These are phyloP conservation scores for Metschnikowia hibisci DNA, from an alignment of 805 yeast genomes.

Conservation along the genomic window DNA sequence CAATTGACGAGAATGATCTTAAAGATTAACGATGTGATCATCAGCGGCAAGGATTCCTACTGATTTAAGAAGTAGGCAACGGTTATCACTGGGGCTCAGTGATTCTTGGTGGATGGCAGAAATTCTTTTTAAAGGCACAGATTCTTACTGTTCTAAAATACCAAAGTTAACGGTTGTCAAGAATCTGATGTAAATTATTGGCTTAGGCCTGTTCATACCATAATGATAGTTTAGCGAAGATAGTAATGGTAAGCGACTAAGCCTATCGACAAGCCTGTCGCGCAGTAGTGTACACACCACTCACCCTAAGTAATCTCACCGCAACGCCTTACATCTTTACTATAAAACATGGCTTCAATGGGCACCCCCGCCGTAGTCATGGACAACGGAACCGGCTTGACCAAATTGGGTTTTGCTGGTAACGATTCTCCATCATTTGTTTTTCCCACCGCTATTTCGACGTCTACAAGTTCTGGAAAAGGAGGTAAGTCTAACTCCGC, in stretches of 20 bases:
- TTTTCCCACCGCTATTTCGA: conserved; percentile 94
- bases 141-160: too few species aligned
- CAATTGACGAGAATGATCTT: conserved; percentile 97
- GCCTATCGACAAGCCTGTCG: not conserved
- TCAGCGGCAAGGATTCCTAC: conserved; percentile 78
- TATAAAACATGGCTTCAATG: conserved; percentile 29
- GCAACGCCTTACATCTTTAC: conserved; percentile 3
- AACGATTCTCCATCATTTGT: conserved; percentile 97
- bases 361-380: conserved; percentile 92
- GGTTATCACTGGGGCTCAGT: conserved; percentile 2
- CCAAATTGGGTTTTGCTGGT: conserved; percentile 97
- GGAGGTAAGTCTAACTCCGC: conserved; percentile 29
- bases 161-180: too few species aligned
- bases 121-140: too few species aligned
- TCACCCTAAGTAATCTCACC: not conserved
- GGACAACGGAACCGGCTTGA: conserved; percentile 98
- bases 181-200: not conserved
- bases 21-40: conserved; percentile 94
- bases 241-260: not conserved
- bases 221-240: conserved; percentile 1
- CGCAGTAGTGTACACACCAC: conserved; percentile 9
- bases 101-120: not conserved
- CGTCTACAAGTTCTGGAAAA: conserved; percentile 50
- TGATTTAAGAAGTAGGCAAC: conserved; percentile 19
- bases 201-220: conserved; percentile 5